phyloP scores from a whole-genome alignment of 805 yeast genomes.

The Wickerhamiella slavikovae region DNA sequence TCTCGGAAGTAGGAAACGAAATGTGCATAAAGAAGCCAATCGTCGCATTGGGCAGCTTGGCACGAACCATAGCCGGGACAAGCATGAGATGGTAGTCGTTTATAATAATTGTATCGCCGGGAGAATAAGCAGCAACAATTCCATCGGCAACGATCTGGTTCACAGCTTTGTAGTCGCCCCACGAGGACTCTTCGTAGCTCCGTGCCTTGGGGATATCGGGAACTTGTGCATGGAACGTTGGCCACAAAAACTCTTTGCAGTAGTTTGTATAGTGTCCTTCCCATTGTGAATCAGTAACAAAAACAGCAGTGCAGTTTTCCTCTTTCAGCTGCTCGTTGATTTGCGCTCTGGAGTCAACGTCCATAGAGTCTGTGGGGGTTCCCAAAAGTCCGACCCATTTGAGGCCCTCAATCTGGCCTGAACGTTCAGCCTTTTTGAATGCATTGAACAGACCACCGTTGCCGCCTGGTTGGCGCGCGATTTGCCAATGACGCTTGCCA shows the following conservation, averaged over 20 bases:
- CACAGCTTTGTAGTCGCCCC: constrained; percentile 61
- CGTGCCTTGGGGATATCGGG: constrained; percentile 89
- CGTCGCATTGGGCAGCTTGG: constrained; percentile 51
- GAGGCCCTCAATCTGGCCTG: constrained; percentile 18
- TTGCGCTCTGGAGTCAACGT: neutral
- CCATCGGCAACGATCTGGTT: constrained; percentile 67
- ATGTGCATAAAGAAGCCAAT: constrained; percentile 87
- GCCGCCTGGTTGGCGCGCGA: constrained; percentile 32
- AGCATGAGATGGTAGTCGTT: constrained; percentile 84
- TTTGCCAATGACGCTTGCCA: neutral
- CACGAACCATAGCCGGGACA: constrained; percentile 55
- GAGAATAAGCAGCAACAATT: constrained; percentile 43
- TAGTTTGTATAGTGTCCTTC: constrained; percentile 82
- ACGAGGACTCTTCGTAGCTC: constrained; percentile 88
- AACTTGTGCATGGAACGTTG: constrained; percentile 79
- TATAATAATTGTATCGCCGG: constrained; percentile 71
- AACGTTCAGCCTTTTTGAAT: constrained; percentile 32
- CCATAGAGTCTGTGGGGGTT: constrained; percentile 67
- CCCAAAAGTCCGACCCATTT: constrained; percentile 86
- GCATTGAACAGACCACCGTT: constrained; percentile 84
- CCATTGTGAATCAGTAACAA: constrained; percentile 57
- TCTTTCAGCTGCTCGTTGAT: constrained; percentile 27
- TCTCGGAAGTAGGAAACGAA: constrained; percentile 89
- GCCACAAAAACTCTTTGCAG: constrained; percentile 93
- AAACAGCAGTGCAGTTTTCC: constrained; percentile 38